Conservation (phyloP, 2,329 filamentous ascomycete species). For the Arthrobotrys pseudoclavata region DNA sequence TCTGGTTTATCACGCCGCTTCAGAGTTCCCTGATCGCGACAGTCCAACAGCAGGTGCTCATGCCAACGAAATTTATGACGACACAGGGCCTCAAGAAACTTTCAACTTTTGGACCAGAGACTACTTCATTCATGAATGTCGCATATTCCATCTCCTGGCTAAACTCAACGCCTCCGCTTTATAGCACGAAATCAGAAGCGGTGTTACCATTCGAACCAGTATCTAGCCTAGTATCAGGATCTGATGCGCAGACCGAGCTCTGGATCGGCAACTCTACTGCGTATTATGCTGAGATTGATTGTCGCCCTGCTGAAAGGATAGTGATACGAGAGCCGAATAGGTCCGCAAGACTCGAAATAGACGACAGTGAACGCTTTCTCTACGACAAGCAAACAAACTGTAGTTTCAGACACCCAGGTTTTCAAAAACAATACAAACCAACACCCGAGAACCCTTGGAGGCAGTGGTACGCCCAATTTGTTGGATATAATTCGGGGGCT, state of each 20-base stretch:
- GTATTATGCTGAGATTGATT: slow-evolving; percentile 53
- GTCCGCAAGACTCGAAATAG: not conserved
- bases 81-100: slow-evolving; percentile 13
- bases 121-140: slow-evolving; percentile 48
- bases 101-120: slow-evolving; percentile 35
- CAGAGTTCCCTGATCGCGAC: slow-evolving; percentile 72
- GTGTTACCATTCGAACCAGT: slow-evolving; percentile 57
- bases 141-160: slow-evolving; percentile 60
- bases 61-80: slow-evolving; percentile 44
- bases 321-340: not conserved
- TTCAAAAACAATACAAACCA: not conserved
- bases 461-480: slow-evolving; percentile 33
- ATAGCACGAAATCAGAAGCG: slow-evolving; percentile 55
- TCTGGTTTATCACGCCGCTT: slow-evolving; percentile 72
- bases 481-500: slow-evolving; percentile 43
- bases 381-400: slow-evolving; percentile 42
- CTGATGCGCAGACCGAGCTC: slow-evolving; percentile 24
- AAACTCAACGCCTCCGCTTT: slow-evolving; percentile 53
- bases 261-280: slow-evolving; percentile 60
- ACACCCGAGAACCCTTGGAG: slow-evolving; percentile 3
- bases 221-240: not conserved
- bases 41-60: slow-evolving; percentile 25
- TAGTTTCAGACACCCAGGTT: slow-evolving; percentile 21
- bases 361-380: slow-evolving; percentile 8
- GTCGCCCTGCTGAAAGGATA: slow-evolving; percentile 27